A percentile compares a stretch with the other conserved stretches of the same genome.
phyloP scores from a whole-genome alignment of 2,329 filamentous ascomycete species.

The Nakataea oryzae region DNA sequence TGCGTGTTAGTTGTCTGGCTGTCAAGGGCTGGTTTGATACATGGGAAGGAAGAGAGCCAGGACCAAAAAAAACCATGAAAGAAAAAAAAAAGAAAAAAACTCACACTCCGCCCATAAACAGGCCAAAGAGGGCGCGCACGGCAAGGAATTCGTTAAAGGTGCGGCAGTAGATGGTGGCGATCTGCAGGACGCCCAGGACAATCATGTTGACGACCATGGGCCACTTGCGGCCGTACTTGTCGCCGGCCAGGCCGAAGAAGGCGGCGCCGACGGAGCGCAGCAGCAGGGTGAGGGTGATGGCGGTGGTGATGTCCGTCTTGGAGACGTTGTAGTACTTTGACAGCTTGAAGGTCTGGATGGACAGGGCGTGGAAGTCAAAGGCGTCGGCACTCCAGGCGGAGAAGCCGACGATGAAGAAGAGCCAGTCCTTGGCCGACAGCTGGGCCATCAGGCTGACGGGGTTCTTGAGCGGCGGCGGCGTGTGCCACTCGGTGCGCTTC shows the following conservation, averaged over 20 bases:
- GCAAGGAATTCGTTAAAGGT: constrained; percentile 69
- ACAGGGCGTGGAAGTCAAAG: constrained; percentile 75
- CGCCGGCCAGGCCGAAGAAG: constrained; percentile 65
- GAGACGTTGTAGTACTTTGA: constrained; percentile 36
- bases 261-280: constrained; percentile 67
- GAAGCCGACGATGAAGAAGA: constrained; percentile 67
- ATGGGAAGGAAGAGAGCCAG: background rate
- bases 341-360: constrained; percentile 67
- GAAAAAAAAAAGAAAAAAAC: constrained; percentile 1
- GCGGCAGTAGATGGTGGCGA: constrained; percentile 61
- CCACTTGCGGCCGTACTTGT: constrained; percentile 75
- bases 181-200: constrained; percentile 42
- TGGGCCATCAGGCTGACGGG: constrained; percentile 58
- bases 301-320: constrained; percentile 60
- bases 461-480: constrained; percentile 56
- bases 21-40: too few relatives aligned
- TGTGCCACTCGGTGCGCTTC: constrained; percentile 55
- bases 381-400: constrained; percentile 71
- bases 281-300: constrained; percentile 66
- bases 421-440: constrained; percentile 57
- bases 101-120: constrained; percentile 68
- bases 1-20: background rate
- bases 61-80: background rate
- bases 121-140: constrained; percentile 61
- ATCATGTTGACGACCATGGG: constrained; percentile 77